Base-by-base conservation (phyloP, 75 land plant genomes). In the Gnetum montanum region DNA sequence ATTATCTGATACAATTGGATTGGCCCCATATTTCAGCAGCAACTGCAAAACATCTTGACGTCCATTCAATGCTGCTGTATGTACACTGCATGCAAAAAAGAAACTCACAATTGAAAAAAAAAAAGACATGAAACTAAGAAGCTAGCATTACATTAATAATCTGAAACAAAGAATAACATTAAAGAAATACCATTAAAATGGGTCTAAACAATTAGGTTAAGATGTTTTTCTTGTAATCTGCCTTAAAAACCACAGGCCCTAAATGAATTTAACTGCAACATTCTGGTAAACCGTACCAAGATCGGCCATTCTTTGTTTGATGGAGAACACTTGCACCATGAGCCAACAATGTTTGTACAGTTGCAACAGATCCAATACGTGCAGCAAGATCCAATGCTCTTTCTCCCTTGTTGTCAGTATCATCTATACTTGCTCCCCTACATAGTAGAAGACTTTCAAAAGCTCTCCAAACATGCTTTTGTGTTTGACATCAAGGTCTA, bases 271-370 rank as follows among this genome's bases (percentile, higher is more conserved):
- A n/a, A n/a, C n/a, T n/a, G n/a, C n/a, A n/a, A n/a, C n/a, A n/a
- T n/a, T n/a, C n/a, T n/a, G n/a, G 3, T 52, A 24, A 33, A 52
- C 36, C 35, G 22, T 33, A 73, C 76, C 76, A 47, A 66, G 49
- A 68, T 30, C 76, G 66, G 22, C 76, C 76, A 68, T 73, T 73
- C 31, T 69, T 70, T n/a, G 71, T 73, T 57, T 52, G 49, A 27
- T 36, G 31, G 37, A 49, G 33, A 6, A 57, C 57, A 51, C 62
- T 46, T 4, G 76, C 76, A 65, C 66, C 61, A 28, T 57, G 56
- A 12, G 27, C 38, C 29, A 73, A 41, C 11, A 73, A 57, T 23
- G 34, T 59, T 43, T 69, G 41, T 18, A 73, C 66, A 12, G 53
- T 66, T 33, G 55, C 24, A 56, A 50, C 46, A 24, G 66, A 70